These are phyloP conservation scores for Aspergillus niger DNA, from an alignment of 2,329 filamentous ascomycete species.

Conservation along the genomic window DNA sequence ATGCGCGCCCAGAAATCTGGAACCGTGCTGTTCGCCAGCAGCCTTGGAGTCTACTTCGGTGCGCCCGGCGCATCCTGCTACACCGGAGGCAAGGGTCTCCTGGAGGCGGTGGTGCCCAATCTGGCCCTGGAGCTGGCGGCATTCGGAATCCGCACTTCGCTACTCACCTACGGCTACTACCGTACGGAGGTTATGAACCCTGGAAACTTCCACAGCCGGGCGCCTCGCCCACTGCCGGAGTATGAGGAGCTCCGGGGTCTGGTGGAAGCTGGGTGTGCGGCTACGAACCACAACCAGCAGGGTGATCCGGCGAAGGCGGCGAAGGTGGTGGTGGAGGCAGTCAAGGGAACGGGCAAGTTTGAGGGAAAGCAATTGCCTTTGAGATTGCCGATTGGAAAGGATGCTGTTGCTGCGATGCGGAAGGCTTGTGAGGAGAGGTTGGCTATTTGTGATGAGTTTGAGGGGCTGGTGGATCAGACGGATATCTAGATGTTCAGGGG, in stretches of 20 bases:
- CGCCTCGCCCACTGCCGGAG: conserved; percentile 7
- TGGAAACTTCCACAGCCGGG: conserved; percentile 1
- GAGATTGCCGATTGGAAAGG: conserved; percentile 13
- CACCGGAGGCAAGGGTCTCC: conserved; percentile 51
- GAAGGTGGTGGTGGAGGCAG: conserved; percentile 18
- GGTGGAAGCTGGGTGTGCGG: background rate
- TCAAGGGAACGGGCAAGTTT: conserved; percentile 14
- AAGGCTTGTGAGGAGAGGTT: conserved; percentile 8
- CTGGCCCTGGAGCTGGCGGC: background rate
- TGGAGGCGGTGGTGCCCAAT: conserved; percentile 47
- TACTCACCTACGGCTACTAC: conserved; percentile 58
- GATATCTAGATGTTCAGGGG: too few species aligned
- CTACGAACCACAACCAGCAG: conserved; percentile 11
- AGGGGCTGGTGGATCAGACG: background rate
- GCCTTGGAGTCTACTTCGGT: conserved; percentile 39
- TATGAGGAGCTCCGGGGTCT: conserved; percentile 14
- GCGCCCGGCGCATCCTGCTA: conserved; percentile 37
- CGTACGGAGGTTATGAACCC: conserved; percentile 52
- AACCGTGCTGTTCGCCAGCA: conserved; percentile 48
- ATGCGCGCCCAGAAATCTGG: conserved; percentile 39
- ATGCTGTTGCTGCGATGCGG: conserved; percentile 12
- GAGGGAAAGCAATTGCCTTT: conserved; percentile 13
- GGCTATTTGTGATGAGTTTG: background rate
- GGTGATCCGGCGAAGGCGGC: conserved; percentile 18
- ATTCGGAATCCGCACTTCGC: conserved; percentile 42